These are phyloP conservation scores for Mortierella sp. DNA, from an alignment of 371 early-diverging fungal genomes.

Conservation along the genomic window DNA sequence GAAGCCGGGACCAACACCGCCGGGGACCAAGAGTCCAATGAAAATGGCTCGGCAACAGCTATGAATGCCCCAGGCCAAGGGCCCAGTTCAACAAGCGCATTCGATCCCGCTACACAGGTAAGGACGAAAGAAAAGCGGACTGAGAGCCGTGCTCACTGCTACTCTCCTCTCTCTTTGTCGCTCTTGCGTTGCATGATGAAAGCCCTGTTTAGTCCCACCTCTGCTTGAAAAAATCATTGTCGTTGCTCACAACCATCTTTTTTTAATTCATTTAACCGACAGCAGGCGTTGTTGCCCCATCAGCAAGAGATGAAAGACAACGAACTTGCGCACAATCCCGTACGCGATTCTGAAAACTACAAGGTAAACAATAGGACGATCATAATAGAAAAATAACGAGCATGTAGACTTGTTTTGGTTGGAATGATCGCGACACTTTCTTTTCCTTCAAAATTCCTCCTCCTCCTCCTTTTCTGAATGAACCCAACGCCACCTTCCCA, in stretches of 20 bases:
- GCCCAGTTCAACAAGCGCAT: conserved; percentile 21
- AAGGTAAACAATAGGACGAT: conserved; percentile 29
- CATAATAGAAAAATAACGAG: background rate
- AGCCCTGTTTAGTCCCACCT: conserved; percentile 11
- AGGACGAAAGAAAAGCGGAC: background rate
- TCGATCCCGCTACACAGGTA: conserved; percentile 14
- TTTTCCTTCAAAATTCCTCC: background rate
- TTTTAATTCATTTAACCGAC: background rate
- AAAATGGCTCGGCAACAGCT: background rate
- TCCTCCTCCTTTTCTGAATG: background rate
- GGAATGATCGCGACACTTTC: background rate
- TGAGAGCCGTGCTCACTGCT: conserved; percentile 32
- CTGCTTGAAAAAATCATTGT: conserved; percentile 1
- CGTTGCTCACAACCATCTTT: conserved; percentile 19
- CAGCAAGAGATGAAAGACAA: conserved; percentile 31
- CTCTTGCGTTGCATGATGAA: conserved; percentile 7
- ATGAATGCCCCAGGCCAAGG: conserved; percentile 21
- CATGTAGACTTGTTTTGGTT: background rate
- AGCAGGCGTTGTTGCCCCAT: conserved; percentile 11
- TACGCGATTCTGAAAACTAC: conserved; percentile 53
- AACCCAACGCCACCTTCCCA: background rate
- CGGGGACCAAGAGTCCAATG: conserved; percentile 17
- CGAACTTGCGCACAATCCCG: conserved; percentile 17
- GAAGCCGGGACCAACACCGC: background rate
- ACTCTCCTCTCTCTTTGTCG: background rate